A percentile compares a stretch with the other conserved stretches of the same genome.
These are phyloP conservation scores for Pistacia vera DNA, from an alignment of 345 rosid species.

Conservation along the genomic window DNA sequence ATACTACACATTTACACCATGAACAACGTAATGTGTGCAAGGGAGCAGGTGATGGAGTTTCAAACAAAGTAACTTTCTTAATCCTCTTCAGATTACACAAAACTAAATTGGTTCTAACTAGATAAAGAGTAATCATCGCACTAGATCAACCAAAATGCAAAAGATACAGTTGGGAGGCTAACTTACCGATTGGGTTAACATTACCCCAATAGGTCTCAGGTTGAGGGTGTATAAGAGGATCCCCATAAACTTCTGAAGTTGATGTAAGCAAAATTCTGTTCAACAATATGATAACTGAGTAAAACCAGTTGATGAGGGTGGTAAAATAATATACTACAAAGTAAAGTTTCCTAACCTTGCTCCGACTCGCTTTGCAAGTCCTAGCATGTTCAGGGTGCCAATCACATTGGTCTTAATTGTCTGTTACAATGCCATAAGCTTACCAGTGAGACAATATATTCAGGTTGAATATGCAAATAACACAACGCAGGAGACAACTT, in stretches of 20 bases:
- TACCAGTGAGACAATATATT: conserved; percentile 23
- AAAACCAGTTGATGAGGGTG: neutral
- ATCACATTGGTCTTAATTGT: conserved; percentile 98
- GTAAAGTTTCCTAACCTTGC: conserved; percentile 58
- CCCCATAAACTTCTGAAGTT: conserved; percentile 96
- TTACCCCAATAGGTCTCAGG: conserved; percentile 98
- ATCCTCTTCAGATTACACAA: neutral
- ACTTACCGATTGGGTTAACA: conserved; percentile 91
- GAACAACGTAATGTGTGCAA: neutral
- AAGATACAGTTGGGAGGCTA: neutral
- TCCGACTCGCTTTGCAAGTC: conserved; percentile 98
- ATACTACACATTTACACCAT: neutral
- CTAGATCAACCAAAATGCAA: neutral
- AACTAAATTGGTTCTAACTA: conserved; percentile 1
- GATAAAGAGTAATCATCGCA: neutral
- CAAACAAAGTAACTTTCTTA: neutral
- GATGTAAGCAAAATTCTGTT: conserved; percentile 93
- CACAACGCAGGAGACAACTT: neutral
- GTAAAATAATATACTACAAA: conserved; percentile 1
- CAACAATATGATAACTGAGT: conserved; percentile 4
- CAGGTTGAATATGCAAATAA: neutral
- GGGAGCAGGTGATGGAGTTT: neutral
- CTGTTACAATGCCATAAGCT: conserved; percentile 35
- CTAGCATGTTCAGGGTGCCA: conserved; percentile 96
- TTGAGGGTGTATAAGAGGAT: conserved; percentile 93